Base-by-base conservation (phyloP, 108 stramenopile genomes). In the Cylindrotheca fusiformis region DNA sequence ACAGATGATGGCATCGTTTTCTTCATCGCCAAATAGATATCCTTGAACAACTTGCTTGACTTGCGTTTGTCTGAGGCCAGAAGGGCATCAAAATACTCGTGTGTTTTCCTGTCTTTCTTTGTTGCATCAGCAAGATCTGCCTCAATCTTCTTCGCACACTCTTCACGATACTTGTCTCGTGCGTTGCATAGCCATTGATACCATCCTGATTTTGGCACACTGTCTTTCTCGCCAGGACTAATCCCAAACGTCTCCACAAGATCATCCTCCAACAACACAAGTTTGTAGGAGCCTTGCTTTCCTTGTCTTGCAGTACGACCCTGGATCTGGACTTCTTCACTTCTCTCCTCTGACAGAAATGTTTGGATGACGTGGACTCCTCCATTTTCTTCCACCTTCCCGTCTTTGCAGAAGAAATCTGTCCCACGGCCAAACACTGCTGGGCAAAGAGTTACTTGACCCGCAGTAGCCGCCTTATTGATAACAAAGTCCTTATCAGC, bases 251-350 rank as follows among this genome's bases (percentile, higher is more conserved):
- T 45, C n/a, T 64, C 55, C 65, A 73, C 68, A 44, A 85, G 69
- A 32, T 85, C 84, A n/a, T 64, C 30, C 20, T 81, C 84, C 26
- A 81, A 63, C 36, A 85, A 53, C 23, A 86, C 36, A 55, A 86
- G 52, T 32, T 78, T 63, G 53, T 80, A 86, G 17, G 81, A 63
- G 18, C 81, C 84, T 53, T 64, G 33, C 69, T 82, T 82, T 3
- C 84, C 84, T 55, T 86, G 84, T 2, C 84, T 71, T 20, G 84
- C 84, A 32, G 81, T 82, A 32, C 84, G 67, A 4, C 84, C 84
- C 57, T 80, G 80, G 29, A 86, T 80, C 65, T 86, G 84, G 32
- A 82, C 55, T 54, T 85, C 80, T 65, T 85, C 84, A 54, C 78
- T 79, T 27, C 55, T 56, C 61, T 79, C 78, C 23, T 66, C 56